Base-by-base conservation (phyloP, 257 asterid genomes). In the Solanum pimpinellifolium region DNA sequence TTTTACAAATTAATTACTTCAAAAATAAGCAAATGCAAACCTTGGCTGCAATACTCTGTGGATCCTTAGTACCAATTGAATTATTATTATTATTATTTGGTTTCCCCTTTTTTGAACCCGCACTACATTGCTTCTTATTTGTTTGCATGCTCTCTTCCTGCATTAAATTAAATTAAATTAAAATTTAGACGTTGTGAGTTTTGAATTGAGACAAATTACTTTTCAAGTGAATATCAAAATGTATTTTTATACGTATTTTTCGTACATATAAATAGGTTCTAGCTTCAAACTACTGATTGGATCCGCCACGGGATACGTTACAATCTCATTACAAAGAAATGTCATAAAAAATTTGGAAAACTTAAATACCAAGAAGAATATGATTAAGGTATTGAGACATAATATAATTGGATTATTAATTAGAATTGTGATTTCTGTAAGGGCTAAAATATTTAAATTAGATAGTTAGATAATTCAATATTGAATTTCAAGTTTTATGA, bases 41-140 rank as follows among this genome's bases (percentile, higher is more conserved):
- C 98, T 96, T 96, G 83, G 99, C 99, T 88, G 99, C 98, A 85
- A 94, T 89, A 78, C 98, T 96, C 88, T 93, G 97, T 86, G 98
- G 98, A 90, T 94, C 99, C 91, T 94, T 96, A 2, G 92, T 84
- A 76, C 90, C 90, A 5, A 92, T 68, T 2, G 83, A 84, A 23
- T 89, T 39, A 23, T 89, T 39, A 21, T 89, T 37, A 21, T 89
- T 37, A 23, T 89, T 33, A 90, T 90, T 94, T 3, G 92, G 76
- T 89, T 93, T 95, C 4, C 88, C 87, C 87, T 89, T 93, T 91
- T 89, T 94, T 7, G 94, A 76, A 59, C 85, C 91, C 18, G 29
- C 89, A 33, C 33, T 88, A 82, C 98, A 95, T 82, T 94, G 97
- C 90, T 96, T 95, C 92, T 95, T 96, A 42, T 69, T 25, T 84